These are phyloP conservation scores for Sclerotinia trifoliorum DNA, from an alignment of 2,329 filamentous ascomycete species.

Conservation along the genomic window DNA sequence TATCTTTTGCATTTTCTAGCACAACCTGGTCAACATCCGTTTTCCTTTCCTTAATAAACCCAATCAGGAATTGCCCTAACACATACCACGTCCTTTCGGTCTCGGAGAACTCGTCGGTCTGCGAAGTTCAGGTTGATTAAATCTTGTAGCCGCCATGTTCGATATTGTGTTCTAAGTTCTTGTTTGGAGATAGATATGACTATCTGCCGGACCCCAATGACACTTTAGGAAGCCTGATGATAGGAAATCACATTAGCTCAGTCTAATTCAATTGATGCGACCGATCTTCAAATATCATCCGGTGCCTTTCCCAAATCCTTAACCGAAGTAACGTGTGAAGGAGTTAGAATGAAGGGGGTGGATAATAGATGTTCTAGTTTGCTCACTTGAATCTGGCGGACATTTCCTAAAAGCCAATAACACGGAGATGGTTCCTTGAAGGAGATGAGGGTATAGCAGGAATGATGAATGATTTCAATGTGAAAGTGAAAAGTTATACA, in stretches of 20 bases:
- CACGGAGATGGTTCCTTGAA: slow-evolving; percentile 26
- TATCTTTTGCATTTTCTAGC: slow-evolving; percentile 77
- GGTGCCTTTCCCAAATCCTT: background rate
- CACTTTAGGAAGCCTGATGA: slow-evolving; percentile 36
- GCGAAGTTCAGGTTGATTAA: slow-evolving; percentile 38
- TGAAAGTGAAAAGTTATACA: background rate
- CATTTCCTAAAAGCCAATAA: slow-evolving; percentile 34
- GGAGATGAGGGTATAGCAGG: slow-evolving; percentile 11
- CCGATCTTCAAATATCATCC: background rate
- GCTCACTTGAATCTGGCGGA: slow-evolving; percentile 37
- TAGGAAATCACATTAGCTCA: slow-evolving; percentile 25
- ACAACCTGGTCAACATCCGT: slow-evolving; percentile 29
- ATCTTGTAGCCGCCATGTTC: slow-evolving; percentile 38
- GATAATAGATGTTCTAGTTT: slow-evolving; percentile 16
- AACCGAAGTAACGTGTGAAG: background rate
- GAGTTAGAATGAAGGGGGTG: background rate
- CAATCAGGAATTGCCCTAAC: slow-evolving; percentile 6
- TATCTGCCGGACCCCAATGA: slow-evolving; percentile 39
- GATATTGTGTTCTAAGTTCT: slow-evolving; percentile 22
- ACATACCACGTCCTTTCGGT: slow-evolving; percentile 55
- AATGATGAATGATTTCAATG: background rate
- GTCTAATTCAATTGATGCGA: background rate
- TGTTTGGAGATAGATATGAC: slow-evolving; percentile 25
- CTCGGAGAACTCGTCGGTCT: slow-evolving; percentile 53
- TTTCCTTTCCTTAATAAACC: slow-evolving; percentile 1